These are phyloP conservation scores for Zymoseptoria ardabiliae DNA, from an alignment of 2,329 filamentous ascomycete genomes.

Conservation along the genomic window DNA sequence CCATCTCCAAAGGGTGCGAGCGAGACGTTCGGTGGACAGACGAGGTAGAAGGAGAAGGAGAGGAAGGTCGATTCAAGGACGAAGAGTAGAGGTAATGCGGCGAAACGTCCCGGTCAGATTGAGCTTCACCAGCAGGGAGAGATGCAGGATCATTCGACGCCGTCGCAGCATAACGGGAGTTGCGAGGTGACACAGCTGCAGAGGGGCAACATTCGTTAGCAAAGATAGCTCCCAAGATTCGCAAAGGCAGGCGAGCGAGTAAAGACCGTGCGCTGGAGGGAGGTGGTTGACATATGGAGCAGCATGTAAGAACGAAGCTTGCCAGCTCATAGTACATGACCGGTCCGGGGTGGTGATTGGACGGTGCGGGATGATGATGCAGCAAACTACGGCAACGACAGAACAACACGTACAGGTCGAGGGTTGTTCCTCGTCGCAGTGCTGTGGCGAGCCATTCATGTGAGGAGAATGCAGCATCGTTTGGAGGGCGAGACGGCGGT, in stretches of 20 bases:
- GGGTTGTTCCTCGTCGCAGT: neutral
- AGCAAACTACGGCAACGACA: constrained; percentile 13
- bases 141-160: constrained; percentile 11
- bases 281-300: constrained; percentile 3
- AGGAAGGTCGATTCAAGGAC: constrained; percentile 7
- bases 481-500: neutral
- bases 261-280: neutral
- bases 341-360: constrained; percentile 16
- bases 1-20: constrained; percentile 12
- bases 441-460: neutral
- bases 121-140: neutral
- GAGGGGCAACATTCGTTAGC: constrained; percentile 25
- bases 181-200: constrained; percentile 28
- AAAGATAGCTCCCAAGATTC: constrained; percentile 10
- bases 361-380: constrained; percentile 6
- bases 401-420: constrained; percentile 17
- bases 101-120: constrained; percentile 19
- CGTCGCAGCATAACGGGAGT: constrained; percentile 21
- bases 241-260: constrained; percentile 18
- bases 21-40: constrained; percentile 1
- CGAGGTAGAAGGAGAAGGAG: constrained; percentile 4
- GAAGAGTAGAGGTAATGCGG: constrained; percentile 13
- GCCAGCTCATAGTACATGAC: constrained; percentile 29
- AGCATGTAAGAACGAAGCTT: constrained; percentile 11
- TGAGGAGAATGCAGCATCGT: neutral